Evolutionary conservation across 164 flowering plant species (phyloP), one percentile per base, ranked within the genome.

Genomic region (Berberis vulgaris): DNA sequence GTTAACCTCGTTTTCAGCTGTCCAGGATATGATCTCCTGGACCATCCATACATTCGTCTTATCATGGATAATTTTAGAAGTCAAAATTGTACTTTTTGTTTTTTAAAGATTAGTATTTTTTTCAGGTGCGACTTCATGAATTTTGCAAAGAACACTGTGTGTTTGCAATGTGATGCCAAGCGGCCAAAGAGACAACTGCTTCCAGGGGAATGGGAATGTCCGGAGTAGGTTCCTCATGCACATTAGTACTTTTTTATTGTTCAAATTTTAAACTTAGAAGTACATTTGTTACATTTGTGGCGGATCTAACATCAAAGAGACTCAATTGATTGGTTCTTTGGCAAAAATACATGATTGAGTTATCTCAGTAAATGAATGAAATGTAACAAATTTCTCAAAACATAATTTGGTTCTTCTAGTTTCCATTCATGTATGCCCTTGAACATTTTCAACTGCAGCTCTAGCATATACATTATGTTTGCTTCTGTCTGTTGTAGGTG

Each of bases 131-230:
- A 89, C 67, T 95, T 95, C 75, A 83, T 95, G 99, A 95, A 95
- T 76, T 95, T 95, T 73, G 93, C 97, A 43, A 95, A 95, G 84
- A 91, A 95, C 65, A 76, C 82, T 0, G 80, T 87, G 11, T 95
- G 99, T 83, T 76, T 95, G 70, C 99, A 88, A 67, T 95, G 97
- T 79, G 97, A 95, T 84, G 97, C 92, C 63, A 87, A 89, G 73
- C 86, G 97, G 59, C 99, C 99, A 6, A 91, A 95, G 80, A 81
- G 97, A 65, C 85, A 91, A 72, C 74, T 91, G 74, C 97, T 91
- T 80, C 99, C 97, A 45, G 99, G 99, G 73, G 99, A 95, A 78
- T 95, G 99, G 99, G 99, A 95, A 75, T 94, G 99, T 73, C 96
- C 99, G 2, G 80, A 81, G 97, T 94, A 84, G 65, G 96, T 81